Base-by-base conservation (phyloP, 2,329 filamentous ascomycete genomes). In the Paracorniculantispora psalliotae region DNA sequence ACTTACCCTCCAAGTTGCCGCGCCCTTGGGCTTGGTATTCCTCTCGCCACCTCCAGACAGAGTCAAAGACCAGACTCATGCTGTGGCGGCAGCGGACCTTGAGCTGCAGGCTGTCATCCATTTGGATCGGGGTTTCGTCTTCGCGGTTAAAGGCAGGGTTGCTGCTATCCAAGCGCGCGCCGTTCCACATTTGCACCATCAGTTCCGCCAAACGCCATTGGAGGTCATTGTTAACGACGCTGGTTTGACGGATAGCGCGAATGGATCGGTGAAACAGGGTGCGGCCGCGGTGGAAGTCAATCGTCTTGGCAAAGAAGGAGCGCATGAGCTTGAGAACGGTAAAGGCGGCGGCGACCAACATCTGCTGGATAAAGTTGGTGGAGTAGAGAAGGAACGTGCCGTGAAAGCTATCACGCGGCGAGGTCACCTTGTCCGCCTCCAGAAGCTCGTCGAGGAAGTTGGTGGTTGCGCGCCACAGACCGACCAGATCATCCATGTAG, bases 121-220 rank as follows among this genome's bases (percentile, higher is more conserved):
- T 77, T 39, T 79, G 72, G 46, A 77, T 74, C 19, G 80, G 75
- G 2, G 74, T 70, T 44, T 77, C 71, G 61, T 84, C 81, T 56
- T 80, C 77, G 60, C 79, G 75, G 47, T 78, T 76, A 60, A 79
- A 78, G 39, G 75, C 67, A 25, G 78, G 77, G 66, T 75, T 73
- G 64, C 75, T 74, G 63, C 71, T 73, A 37, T 83, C 81, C 10
- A 83, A 72, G 12, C 81, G 77, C n/a, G 82, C 81, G 2, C 83
- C 87, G 66, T 91, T 90, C 89, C 89, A 94, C 72, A 94, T 88
- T 73, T 93, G 90, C 6, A 90, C 89, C 79, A 93, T 88, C n/a
- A 94, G 81, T 74, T 93, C 90, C 2, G 89, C 89, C 61, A 93
- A 79, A 33, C 90, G 83, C 79, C 89, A 90, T 57, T 90, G 86